Percentiles rank a stretch among this genome's conserved stretches.
Conservation (phyloP, 495 filamentous ascomycete species). For the Trichoderma gamsii region DNA sequence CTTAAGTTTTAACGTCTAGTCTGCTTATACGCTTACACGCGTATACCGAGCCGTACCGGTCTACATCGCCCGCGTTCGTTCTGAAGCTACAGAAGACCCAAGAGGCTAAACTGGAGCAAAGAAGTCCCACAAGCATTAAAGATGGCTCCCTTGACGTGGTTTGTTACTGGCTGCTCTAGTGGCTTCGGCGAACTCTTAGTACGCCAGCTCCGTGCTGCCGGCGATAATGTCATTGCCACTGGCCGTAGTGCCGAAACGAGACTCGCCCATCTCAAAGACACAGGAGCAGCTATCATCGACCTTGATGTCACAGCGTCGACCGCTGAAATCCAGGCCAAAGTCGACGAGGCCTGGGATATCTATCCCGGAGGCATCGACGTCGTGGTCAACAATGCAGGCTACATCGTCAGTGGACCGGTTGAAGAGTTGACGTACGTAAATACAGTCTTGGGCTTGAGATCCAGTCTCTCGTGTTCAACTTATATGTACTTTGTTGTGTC, state of each 20-base stretch:
- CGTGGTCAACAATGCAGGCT: conserved; percentile 53
- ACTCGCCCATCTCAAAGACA: conserved; percentile 36
- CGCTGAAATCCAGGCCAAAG: conserved; percentile 31
- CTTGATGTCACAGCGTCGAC: conserved; percentile 43
- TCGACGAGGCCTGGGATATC: conserved; percentile 30
- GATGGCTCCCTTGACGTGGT: conserved; percentile 26
- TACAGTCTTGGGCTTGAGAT: background rate
- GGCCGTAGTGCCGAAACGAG: conserved; percentile 37
- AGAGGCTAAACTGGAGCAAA: background rate
- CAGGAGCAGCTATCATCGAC: conserved; percentile 33
- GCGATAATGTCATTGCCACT: conserved; percentile 52
- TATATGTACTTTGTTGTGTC: background rate
- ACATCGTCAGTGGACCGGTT: conserved; percentile 36
- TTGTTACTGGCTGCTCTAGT: conserved; percentile 43
- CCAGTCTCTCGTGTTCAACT: background rate
- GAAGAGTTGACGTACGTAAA: conserved; percentile 37
- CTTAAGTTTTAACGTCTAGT: too few species aligned
- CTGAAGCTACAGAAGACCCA: background rate
- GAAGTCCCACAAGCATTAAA: background rate
- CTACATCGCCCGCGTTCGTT: too few species aligned
- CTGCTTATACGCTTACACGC: too few species aligned
- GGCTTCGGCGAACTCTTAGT: conserved; percentile 40
- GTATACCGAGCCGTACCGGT: too few species aligned
- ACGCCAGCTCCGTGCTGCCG: conserved; percentile 37
- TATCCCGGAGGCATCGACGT: conserved; percentile 43